Conservation (phyloP, 2,329 filamentous ascomycete species). For the Venturia aucupariae region DNA sequence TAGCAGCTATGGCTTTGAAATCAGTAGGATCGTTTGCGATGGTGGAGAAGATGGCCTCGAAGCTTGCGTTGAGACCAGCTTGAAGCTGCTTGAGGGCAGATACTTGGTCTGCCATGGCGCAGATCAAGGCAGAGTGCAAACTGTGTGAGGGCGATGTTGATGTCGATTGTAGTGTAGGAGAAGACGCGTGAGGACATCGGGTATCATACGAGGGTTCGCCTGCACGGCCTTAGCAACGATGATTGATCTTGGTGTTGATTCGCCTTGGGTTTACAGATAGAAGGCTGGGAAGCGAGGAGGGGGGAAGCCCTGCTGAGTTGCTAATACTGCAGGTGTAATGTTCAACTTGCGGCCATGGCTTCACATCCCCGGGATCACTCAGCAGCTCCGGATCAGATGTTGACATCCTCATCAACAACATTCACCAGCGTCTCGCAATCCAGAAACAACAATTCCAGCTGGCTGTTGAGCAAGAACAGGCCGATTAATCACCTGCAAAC, state of each 20-base stretch:
- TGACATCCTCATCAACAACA: constrained; percentile 7
- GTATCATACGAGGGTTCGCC: no score
- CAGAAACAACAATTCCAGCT: constrained; percentile 9
- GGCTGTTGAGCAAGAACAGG: neutral
- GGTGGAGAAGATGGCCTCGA: neutral
- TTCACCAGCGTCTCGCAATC: neutral
- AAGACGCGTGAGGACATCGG: no score
- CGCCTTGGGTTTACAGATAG: no score
- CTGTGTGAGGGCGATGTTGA: no score
- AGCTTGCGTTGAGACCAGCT: constrained; percentile 9
- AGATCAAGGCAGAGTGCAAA: no score
- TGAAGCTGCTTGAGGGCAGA: constrained; percentile 11
- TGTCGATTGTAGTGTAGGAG: no score
- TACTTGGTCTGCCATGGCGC: constrained; percentile 2
- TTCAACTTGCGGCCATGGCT: neutral
- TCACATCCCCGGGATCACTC: neutral
- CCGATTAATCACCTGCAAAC: neutral
- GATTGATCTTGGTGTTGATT: no score
- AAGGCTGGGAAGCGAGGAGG: neutral
- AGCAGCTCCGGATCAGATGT: neutral
- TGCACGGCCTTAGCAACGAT: no score
- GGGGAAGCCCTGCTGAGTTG: neutral
- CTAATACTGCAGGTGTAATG: no score
- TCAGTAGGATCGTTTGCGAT: constrained; percentile 6
- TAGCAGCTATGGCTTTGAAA: constrained; percentile 6